phyloP scores from a whole-genome alignment of 257 asterid species.

The Capsicum chinense region DNA sequence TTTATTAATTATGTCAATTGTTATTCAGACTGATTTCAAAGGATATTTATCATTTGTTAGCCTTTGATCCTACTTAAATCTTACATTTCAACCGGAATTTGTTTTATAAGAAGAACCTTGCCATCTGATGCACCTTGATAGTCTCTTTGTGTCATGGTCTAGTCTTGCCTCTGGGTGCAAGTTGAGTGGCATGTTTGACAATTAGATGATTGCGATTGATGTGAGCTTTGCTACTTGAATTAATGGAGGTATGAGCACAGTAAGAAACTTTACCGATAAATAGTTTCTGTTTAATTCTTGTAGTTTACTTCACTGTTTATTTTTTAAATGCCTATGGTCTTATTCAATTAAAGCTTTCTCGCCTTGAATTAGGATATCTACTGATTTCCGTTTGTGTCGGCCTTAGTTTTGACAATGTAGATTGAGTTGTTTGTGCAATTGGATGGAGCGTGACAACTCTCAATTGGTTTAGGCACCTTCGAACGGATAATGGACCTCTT shows the following conservation, averaged over 20 bases:
- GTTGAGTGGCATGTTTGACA: background rate
- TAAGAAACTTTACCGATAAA: background rate
- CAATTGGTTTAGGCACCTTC: background rate
- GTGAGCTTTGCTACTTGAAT: background rate
- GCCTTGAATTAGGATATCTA: background rate
- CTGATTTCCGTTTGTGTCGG: background rate
- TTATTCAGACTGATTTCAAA: background rate
- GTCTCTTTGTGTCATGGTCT: background rate
- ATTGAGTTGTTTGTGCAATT: background rate
- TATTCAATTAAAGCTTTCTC: background rate
- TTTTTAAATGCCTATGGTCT: background rate
- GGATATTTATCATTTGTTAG: slow-evolving; percentile 14
- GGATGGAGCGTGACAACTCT: background rate
- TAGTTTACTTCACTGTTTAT: background rate
- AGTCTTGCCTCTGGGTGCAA: background rate
- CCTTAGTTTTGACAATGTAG: background rate
- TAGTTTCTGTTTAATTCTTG: background rate
- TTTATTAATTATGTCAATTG: background rate
- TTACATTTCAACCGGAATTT: background rate
- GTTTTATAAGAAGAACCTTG: background rate
- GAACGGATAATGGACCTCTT: background rate
- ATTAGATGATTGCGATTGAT: background rate
- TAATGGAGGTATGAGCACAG: background rate
- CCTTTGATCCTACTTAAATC: background rate
- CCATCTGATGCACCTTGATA: background rate